Conservation (phyloP, 2,329 filamentous ascomycete genomes). For the Trichoderma koningiopsis region DNA sequence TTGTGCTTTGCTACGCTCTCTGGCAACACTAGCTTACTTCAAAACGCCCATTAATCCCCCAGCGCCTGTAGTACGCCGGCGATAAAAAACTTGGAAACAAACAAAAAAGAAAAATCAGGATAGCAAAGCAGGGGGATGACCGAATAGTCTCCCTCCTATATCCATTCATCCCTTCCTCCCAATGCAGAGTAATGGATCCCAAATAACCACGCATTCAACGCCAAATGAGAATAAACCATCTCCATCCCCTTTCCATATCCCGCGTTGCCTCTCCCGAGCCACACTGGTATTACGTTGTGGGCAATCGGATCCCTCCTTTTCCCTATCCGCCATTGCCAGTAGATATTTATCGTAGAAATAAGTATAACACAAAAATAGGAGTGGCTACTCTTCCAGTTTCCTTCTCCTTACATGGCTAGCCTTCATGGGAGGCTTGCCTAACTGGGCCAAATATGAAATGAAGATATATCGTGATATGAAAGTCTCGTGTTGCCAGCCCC, state of each 20-base stretch:
- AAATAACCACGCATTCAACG: conserved; percentile 19
- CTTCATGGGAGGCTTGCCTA: neutral
- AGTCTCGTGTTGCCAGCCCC: conserved; percentile 22
- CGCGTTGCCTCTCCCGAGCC: neutral
- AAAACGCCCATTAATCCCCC: conserved; percentile 10
- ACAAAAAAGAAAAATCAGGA: neutral
- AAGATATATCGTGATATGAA: conserved; percentile 16
- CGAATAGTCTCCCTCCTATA: conserved; percentile 4
- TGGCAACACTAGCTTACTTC: conserved; percentile 11
- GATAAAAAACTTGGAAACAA: neutral
- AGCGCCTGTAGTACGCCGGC: conserved; percentile 1
- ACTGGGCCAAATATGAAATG: conserved; percentile 12
- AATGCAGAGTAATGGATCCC: conserved; percentile 10
- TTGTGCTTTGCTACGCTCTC: conserved; percentile 3
- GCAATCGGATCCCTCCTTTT: conserved; percentile 16
- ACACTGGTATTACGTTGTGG: neutral
- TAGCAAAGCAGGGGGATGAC: neutral
- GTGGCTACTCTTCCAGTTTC: conserved; percentile 5
- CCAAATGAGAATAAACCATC: conserved; percentile 19
- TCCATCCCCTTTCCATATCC: conserved; percentile 12
- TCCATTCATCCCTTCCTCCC: conserved; percentile 21
- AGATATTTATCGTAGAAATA: conserved; percentile 23
- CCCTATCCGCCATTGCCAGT: conserved; percentile 13
- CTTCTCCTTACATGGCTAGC: neutral
- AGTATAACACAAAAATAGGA: conserved; percentile 12